Conservation (phyloP, 2,329 filamentous ascomycete species). For the Fonsecaea nubica region DNA sequence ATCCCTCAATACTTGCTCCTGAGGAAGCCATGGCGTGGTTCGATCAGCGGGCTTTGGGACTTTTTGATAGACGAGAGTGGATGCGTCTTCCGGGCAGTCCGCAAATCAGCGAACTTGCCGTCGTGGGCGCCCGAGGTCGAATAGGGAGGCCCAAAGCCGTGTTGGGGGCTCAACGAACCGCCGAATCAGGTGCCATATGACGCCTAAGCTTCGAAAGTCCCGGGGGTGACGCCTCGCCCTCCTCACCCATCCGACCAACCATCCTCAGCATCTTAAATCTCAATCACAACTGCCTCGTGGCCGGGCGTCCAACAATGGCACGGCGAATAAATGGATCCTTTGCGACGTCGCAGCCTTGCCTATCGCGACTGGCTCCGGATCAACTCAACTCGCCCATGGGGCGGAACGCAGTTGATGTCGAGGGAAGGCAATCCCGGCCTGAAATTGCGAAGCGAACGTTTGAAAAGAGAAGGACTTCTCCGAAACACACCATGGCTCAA, state of each 20-base stretch:
- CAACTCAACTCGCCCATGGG: conserved; percentile 5
- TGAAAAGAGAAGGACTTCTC: conserved; percentile 15
- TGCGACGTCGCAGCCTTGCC: conserved; percentile 34
- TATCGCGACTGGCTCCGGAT: conserved; percentile 20
- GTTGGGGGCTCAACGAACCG: conserved; percentile 27
- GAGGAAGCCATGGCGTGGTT: too few species aligned
- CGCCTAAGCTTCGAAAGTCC: conserved; percentile 32
- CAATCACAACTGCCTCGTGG: conserved; percentile 35
- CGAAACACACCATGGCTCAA: not conserved
- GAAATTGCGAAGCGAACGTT: not conserved
- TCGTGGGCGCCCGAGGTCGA: conserved; percentile 26
- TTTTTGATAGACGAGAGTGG: conserved; percentile 38
- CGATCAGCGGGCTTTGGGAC: not conserved
- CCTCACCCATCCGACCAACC: conserved; percentile 6
- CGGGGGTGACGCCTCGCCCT: conserved; percentile 29
- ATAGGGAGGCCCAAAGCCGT: conserved; percentile 30
- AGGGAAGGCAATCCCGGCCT: not conserved
- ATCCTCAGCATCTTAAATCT: conserved; percentile 28
- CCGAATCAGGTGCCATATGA: conserved; percentile 34
- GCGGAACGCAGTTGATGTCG: conserved; percentile 5
- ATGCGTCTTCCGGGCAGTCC: conserved; percentile 7
- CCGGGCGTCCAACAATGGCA: conserved; percentile 28
- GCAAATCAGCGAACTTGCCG: conserved; percentile 33
- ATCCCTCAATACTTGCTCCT: conserved; percentile 2
- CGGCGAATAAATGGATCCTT: conserved; percentile 27